phyloP scores from a whole-genome alignment of 2,329 filamentous ascomycete genomes.

The Penicillium sp. region DNA sequence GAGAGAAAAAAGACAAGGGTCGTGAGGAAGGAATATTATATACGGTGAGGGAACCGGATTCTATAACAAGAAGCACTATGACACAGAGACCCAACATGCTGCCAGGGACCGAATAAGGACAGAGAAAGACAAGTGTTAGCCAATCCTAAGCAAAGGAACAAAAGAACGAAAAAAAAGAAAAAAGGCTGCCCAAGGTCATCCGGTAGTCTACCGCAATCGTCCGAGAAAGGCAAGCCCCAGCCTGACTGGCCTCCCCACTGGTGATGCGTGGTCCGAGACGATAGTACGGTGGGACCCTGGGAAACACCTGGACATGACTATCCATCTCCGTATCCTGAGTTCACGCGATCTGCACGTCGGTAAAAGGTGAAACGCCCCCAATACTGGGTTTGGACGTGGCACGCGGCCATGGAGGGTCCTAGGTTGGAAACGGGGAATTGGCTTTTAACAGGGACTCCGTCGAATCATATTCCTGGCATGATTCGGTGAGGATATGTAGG shows the following conservation, averaged over 20 bases:
- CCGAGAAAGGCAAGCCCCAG: slow-evolving; percentile 16
- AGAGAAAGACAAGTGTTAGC: not conserved
- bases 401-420: not conserved
- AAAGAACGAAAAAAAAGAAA: slow-evolving; percentile 1
- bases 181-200: slow-evolving; percentile 19
- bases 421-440: not conserved
- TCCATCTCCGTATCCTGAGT: slow-evolving; percentile 4
- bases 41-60: slow-evolving; percentile 18
- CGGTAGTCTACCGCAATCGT: slow-evolving; percentile 11
- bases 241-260: slow-evolving; percentile 10
- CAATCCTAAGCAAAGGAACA: not conserved
- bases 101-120: slow-evolving; percentile 16
- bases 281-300: slow-evolving; percentile 5
- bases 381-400: not conserved
- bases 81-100: slow-evolving; percentile 11
- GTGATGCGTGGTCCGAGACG: slow-evolving; percentile 1
- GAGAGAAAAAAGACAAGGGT: not conserved
- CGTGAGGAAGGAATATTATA: slow-evolving; percentile 11
- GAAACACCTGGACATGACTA: slow-evolving; percentile 1
- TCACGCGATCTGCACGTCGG: slow-evolving; percentile 20
- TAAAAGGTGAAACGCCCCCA: slow-evolving; percentile 17
- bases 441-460: not conserved
- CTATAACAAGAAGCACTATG: slow-evolving; percentile 21
- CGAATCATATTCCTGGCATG: not conserved
- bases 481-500: slow-evolving; percentile 9